These are phyloP conservation scores for Penicillium sp. DNA, from an alignment of 2,329 filamentous ascomycete species.

Conservation along the genomic window DNA sequence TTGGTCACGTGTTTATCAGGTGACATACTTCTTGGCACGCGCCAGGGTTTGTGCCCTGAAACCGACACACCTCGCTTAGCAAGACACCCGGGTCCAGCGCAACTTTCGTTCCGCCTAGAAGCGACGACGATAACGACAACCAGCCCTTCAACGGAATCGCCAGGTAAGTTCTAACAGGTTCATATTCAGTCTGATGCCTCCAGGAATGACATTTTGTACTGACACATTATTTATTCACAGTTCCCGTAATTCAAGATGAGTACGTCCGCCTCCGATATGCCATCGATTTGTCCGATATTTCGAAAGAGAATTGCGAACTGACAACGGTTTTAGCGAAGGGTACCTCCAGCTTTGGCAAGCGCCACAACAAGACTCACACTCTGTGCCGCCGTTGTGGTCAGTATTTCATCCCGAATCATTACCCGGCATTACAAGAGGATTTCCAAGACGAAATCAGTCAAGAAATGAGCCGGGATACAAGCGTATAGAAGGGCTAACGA, in stretches of 20 bases:
- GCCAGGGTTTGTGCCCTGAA: slow-evolving; percentile 41
- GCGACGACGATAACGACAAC: slow-evolving; percentile 53
- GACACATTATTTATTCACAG: slow-evolving; percentile 33
- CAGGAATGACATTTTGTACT: slow-evolving; percentile 24
- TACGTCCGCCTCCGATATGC: slow-evolving; percentile 50
- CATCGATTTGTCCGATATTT: slow-evolving; percentile 27
- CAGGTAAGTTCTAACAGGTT: slow-evolving; percentile 39
- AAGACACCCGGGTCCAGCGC: slow-evolving; percentile 38
- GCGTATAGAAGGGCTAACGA: slow-evolving; percentile 34
- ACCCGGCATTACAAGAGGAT: slow-evolving; percentile 24
- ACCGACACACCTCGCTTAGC: slow-evolving; percentile 47
- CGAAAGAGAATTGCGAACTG: slow-evolving; percentile 44
- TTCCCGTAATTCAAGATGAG: slow-evolving; percentile 63
- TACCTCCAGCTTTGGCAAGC: slow-evolving; percentile 74
- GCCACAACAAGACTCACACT: slow-evolving; percentile 98
- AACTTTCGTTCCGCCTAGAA: slow-evolving; percentile 46
- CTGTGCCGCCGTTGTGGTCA: slow-evolving; percentile 98
- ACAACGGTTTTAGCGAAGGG: slow-evolving; percentile 66
- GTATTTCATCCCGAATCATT: slow-evolving; percentile 50
- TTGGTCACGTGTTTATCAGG: neutral
- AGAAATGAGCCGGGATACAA: slow-evolving; percentile 13
- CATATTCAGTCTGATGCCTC: slow-evolving; percentile 8
- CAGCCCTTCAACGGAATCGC: slow-evolving; percentile 53
- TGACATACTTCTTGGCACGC: neutral
- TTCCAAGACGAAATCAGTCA: slow-evolving; percentile 17